Conservation (phyloP, 2,329 filamentous ascomycete genomes). For the Colletotrichum lupini region DNA sequence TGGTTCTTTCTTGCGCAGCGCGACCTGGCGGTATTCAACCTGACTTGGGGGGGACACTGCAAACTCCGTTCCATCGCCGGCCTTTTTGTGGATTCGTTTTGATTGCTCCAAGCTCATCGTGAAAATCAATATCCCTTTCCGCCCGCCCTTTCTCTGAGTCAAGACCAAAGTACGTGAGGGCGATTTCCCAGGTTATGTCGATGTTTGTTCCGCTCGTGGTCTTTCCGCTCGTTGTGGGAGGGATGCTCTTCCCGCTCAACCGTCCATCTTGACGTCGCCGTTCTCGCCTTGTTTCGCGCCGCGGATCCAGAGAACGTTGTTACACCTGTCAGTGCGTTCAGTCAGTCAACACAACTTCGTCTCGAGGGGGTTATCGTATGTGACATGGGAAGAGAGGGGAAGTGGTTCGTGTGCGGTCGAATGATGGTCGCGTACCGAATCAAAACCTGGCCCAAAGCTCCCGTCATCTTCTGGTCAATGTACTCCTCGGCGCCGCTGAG, state of each 20-base stretch:
- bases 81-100: background rate
- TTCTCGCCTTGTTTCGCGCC: slow-evolving; percentile 63
- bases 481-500: slow-evolving; percentile 91
- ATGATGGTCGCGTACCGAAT: slow-evolving; percentile 73
- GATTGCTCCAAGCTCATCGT: slow-evolving; percentile 13
- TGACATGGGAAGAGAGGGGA: no score
- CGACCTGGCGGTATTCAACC: slow-evolving; percentile 13
- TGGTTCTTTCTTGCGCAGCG: slow-evolving; percentile 13
- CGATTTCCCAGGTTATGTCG: slow-evolving; percentile 4
- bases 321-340: slow-evolving; percentile 69
- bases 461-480: slow-evolving; percentile 87
- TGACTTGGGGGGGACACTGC: background rate
- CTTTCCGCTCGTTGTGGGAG: slow-evolving; percentile 11
- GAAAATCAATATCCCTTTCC: background rate
- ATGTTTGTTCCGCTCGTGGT: background rate
- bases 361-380: background rate
- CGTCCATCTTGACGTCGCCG: slow-evolving; percentile 70
- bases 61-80: slow-evolving; percentile 18
- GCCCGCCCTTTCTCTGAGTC: background rate
- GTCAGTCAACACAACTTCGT: background rate
- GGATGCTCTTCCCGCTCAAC: slow-evolving; percentile 41
- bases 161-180: background rate
- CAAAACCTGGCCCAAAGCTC: slow-evolving; percentile 87
- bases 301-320: slow-evolving; percentile 96
- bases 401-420: no score